Evolutionary conservation across 2,329 filamentous ascomycete species (phyloP), one percentile per base, ranked within the genome.

Genomic region (Ophiostoma perfectum): DNA sequence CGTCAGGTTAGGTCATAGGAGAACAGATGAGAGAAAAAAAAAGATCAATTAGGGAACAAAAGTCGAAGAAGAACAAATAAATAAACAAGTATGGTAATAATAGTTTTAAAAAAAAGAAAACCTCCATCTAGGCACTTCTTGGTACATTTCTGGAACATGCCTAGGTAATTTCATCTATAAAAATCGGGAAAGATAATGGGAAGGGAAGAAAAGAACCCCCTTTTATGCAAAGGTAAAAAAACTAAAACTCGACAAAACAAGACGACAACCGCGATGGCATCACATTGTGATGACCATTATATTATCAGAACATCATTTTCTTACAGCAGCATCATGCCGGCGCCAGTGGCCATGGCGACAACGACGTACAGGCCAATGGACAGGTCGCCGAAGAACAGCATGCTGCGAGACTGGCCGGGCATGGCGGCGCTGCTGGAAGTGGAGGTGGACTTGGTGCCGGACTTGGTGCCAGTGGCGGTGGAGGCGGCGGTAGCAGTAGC

Each of bases 261-360:
- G 47, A 16, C 38, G 18, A 58, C 64, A 66, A 66, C 52, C 55
- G 27, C 36, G 3, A 64, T 45, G 44, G 9, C 52, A 63, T 62
- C 49, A 41, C 52, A 41, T n/a, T 52, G 9, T 45, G 41, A 44
- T 55, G 58, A 38, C 18, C 47, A 36, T 47, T 41, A 62, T 41
- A 45, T 52, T 55, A 16, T 47, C 42, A 39, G 27, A 18, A 52
- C n/a, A n/a, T 47, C 16, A 55, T 42, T 52, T 52, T 52, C 6
- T 81, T 84, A 87, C 77, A 87, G 74, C 70, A 81, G 75, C 69
- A 86, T 75, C 82, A 87, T 84, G 69, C 78, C 79, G 52, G 81
- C 84, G 74, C 84, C 84, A 14, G 80, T 80, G 65, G 77, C 80
- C 75, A 82, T 80, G 47, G 84, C 83, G n/a, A 83, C 80, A 36